phyloP scores from a whole-genome alignment of 2,329 filamentous ascomycete genomes.

The Colletotrichum somersetense region DNA sequence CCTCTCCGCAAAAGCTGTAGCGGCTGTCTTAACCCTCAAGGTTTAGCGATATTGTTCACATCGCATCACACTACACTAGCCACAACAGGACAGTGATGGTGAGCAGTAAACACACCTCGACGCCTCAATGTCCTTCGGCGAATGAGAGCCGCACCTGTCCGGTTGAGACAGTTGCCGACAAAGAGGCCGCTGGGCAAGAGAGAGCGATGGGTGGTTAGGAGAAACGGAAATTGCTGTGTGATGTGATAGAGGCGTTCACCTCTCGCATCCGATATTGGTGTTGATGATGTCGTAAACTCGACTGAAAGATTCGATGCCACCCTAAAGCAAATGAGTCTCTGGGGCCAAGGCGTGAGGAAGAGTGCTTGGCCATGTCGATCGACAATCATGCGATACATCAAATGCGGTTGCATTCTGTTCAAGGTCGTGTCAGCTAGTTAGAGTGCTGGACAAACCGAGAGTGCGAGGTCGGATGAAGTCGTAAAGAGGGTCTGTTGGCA shows the following conservation, averaged over 20 bases:
- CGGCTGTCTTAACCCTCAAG: constrained; percentile 35
- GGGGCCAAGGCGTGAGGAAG: background rate
- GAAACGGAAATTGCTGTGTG: constrained; percentile 33
- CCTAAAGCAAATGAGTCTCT: constrained; percentile 8
- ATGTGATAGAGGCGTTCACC: constrained; percentile 22
- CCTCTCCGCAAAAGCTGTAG: constrained; percentile 36
- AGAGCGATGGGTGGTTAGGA: constrained; percentile 7
- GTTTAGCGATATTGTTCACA: constrained; percentile 39
- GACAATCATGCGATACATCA: background rate
- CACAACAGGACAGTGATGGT: constrained; percentile 36
- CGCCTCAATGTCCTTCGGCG: constrained; percentile 33
- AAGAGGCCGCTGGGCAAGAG: background rate
- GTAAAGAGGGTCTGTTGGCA: background rate
- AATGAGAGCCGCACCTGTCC: constrained; percentile 23
- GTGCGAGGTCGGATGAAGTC: background rate
- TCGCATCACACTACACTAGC: constrained; percentile 42
- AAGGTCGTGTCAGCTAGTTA: constrained; percentile 1
- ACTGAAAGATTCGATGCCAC: constrained; percentile 30
- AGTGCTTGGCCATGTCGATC: constrained; percentile 7
- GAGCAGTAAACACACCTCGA: constrained; percentile 35
- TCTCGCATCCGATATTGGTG: constrained; percentile 3
- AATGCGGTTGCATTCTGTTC: constrained; percentile 5
- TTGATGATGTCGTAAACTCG: constrained; percentile 1
- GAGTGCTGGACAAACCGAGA: constrained; percentile 24
- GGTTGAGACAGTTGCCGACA: constrained; percentile 16